Percentiles rank a stretch among this genome's conserved stretches.
Conservation (phyloP, 306 rosid genomes). For the Carpinus fangiana region DNA sequence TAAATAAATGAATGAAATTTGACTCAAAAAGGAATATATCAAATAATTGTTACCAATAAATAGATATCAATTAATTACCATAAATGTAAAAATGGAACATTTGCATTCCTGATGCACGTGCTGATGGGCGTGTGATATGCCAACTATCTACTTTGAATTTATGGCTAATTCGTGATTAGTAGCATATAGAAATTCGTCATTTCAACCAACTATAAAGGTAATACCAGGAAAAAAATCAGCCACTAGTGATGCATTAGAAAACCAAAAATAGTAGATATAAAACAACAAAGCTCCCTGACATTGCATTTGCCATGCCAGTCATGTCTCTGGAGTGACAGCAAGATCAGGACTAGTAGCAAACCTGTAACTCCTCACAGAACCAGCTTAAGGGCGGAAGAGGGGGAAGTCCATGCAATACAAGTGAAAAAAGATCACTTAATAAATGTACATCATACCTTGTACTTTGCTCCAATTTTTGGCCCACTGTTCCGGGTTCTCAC, state of each 20-base stretch:
- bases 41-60: neutral
- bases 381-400: no score
- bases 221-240: neutral
- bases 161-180: neutral
- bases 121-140: neutral
- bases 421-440: constrained; percentile 17
- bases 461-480: constrained; percentile 47
- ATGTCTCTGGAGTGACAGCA: neutral
- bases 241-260: neutral
- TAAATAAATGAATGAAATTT: neutral
- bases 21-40: neutral
- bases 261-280: neutral
- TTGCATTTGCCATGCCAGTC: neutral
- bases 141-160: neutral
- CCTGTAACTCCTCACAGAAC: neutral
- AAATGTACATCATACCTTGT: constrained; percentile 56
- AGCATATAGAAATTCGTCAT: neutral
- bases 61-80: neutral
- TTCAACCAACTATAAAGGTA: neutral
- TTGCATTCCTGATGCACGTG: no score
- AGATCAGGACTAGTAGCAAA: neutral
- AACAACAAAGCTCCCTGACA: neutral
- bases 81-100: neutral
- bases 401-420: neutral
- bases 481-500: constrained; percentile 76